Evolutionary conservation across 192 early-diverging fungal genomes (phyloP).

Genomic region (Podila epicladia): DNA sequence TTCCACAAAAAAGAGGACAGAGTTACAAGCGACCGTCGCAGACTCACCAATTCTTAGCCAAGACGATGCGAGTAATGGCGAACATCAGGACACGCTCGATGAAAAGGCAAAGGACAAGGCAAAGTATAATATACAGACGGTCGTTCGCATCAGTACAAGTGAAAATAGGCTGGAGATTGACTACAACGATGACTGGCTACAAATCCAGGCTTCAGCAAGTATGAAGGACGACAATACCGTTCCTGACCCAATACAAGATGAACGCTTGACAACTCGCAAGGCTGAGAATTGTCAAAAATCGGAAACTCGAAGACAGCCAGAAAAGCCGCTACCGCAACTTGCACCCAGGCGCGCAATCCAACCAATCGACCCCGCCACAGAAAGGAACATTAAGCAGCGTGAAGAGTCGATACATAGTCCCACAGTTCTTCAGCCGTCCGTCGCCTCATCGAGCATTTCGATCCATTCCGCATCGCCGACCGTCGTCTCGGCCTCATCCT

Average conservation of each 20-base stretch:
- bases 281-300: too few relatives aligned
- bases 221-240: too few relatives aligned
- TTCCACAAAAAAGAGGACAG: too few relatives aligned
- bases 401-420: background rate
- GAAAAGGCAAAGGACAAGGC: background rate
- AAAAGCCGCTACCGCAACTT: too few relatives aligned
- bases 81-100: background rate
- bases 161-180: background rate
- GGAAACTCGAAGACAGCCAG: too few relatives aligned
- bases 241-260: too few relatives aligned
- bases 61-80: background rate
- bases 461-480: background rate
- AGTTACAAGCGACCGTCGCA: background rate
- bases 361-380: background rate
- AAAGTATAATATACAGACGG: background rate
- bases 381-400: background rate
- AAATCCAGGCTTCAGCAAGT: too few relatives aligned
- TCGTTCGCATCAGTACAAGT: background rate
- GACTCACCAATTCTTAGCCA: background rate
- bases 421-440: background rate
- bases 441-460: background rate
- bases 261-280: too few relatives aligned
- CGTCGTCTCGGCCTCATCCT: background rate
- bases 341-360: too few relatives aligned
- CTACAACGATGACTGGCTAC: background rate